Evolutionary conservation across 805 yeast species (phyloP).

Genomic region (Candida arabinofermentans): DNA sequence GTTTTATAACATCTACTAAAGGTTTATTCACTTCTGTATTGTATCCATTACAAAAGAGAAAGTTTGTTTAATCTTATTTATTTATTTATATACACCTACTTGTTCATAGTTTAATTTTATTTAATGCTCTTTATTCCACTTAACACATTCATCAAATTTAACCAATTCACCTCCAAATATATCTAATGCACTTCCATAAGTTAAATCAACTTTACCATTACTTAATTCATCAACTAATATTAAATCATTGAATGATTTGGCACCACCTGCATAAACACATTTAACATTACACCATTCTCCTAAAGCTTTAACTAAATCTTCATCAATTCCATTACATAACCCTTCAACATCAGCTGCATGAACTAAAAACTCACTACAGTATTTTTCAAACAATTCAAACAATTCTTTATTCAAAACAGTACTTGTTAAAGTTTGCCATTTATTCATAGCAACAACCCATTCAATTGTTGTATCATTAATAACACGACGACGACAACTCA

Average conservation of each 20-base stretch:
- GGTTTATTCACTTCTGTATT: slow-evolving; percentile 7
- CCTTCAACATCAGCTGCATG: slow-evolving; percentile 99
- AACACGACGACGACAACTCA: slow-evolving; percentile 66
- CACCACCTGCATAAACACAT: slow-evolving; percentile 97
- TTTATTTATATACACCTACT: not conserved
- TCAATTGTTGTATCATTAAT: slow-evolving; percentile 26
- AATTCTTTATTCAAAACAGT: slow-evolving; percentile 51
- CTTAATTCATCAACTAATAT: slow-evolving; percentile 63
- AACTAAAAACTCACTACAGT: slow-evolving; percentile 82
- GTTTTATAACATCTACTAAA: slow-evolving; percentile 12
- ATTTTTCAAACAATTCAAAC: slow-evolving; percentile 49
- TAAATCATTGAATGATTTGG: slow-evolving; percentile 68
- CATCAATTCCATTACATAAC: slow-evolving; percentile 87
- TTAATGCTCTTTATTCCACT: slow-evolving; percentile 54
- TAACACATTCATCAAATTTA: slow-evolving; percentile 66
- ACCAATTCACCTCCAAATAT: slow-evolving; percentile 90
- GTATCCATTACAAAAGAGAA: slow-evolving; percentile 5
- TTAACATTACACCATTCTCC: slow-evolving; percentile 78
- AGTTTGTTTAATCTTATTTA: not conserved
- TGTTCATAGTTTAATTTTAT: not conserved
- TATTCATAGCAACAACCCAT: slow-evolving; percentile 97
- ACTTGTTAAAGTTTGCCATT: slow-evolving; percentile 90
- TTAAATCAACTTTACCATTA: slow-evolving; percentile 80
- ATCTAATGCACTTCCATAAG: slow-evolving; percentile 90
- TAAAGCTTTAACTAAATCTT: slow-evolving; percentile 61